Evolutionary conservation across 768 basidiomycete species (phyloP), one percentile per base, ranked within the genome.

Genomic region (Podaxis pistillaris): DNA sequence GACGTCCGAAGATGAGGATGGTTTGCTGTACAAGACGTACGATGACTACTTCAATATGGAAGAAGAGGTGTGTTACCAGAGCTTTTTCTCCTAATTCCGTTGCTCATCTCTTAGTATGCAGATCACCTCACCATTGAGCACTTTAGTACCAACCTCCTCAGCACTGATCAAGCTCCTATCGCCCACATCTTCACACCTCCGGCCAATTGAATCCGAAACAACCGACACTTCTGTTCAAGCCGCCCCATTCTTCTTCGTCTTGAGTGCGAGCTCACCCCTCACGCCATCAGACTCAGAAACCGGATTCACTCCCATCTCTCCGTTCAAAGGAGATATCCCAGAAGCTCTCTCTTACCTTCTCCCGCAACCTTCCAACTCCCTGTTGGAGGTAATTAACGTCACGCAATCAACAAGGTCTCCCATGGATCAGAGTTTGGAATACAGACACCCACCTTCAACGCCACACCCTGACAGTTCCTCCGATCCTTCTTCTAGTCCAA

Each of bases 1-100:
- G 12, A 12, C n/a, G 6, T 62, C 53, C 11, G 28, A n/a, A 41
- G 51, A 54, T 24, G 40, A 33, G 4, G 41, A 54, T 12, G 38
- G n/a, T 36, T 37, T 62, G 11, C 52, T 62, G 8, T 62, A 62
- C 30, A 19, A 47, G 19, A 47, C 40, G 22, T 62, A 62, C 24
- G 53, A 55, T 19, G 60, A 62, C 37, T 62, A 62, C 33, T 62
- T 62, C 37, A 55, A 55, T 24, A 62, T 47, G 52, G 60, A 55
- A 55, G 53, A 62, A 55, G 60, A 60, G 30, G 58, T 49, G 15
- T 38, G 33, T 55, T 24, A 46, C 19, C 22, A 7, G 47, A 24
- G 30, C 11, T 15, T 38, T 1, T n/a, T 40, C 9, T 12, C 6
- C 30, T 17, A 22, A 55, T 37, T 36, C 53, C 2, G 26, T 3